Percentiles rank a stretch among this genome's conserved stretches.
These are phyloP conservation scores for Tarenaya hassleriana DNA, from an alignment of 345 rosid genomes.

Conservation along the genomic window DNA sequence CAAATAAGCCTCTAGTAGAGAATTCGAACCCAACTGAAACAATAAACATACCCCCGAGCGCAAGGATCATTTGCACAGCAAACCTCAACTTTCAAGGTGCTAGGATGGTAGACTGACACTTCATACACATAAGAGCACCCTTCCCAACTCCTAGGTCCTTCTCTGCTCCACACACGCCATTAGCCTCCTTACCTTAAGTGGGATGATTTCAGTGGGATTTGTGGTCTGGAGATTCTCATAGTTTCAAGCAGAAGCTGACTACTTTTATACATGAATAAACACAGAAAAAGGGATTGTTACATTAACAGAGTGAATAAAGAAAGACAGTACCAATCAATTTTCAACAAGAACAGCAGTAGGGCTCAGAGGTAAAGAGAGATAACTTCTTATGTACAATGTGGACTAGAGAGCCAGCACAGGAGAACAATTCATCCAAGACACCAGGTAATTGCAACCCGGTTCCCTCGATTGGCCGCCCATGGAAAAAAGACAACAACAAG, in stretches of 20 bases:
- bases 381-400: conserved; percentile 43
- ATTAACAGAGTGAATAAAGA: neutral
- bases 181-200: conserved; percentile 45
- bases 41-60: conserved; percentile 72
- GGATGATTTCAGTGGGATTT: conserved; percentile 45
- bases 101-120: conserved; percentile 76
- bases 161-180: conserved; percentile 74
- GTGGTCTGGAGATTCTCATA: conserved; percentile 39
- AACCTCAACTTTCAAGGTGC: conserved; percentile 61
- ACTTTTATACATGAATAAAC: conserved; percentile 32
- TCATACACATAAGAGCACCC: conserved; percentile 79
- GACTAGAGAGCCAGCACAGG: conserved; percentile 86
- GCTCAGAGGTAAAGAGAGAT: conserved; percentile 80
- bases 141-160: conserved; percentile 69
- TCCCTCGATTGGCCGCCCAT: conserved; percentile 45
- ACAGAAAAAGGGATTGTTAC: conserved; percentile 14
- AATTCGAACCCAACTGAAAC: conserved; percentile 24
- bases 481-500: conserved; percentile 14
- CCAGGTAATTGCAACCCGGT: conserved; percentile 89
- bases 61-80: conserved; percentile 94
- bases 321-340: neutral
- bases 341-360: conserved; percentile 56
- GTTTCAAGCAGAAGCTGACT: conserved; percentile 58
- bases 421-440: conserved; percentile 69
- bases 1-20: conserved; percentile 7